Evolutionary conservation across 75 land plant species (phyloP), one percentile per base, ranked within the genome.

Genomic region (Pseudotsuga menziesii): DNA sequence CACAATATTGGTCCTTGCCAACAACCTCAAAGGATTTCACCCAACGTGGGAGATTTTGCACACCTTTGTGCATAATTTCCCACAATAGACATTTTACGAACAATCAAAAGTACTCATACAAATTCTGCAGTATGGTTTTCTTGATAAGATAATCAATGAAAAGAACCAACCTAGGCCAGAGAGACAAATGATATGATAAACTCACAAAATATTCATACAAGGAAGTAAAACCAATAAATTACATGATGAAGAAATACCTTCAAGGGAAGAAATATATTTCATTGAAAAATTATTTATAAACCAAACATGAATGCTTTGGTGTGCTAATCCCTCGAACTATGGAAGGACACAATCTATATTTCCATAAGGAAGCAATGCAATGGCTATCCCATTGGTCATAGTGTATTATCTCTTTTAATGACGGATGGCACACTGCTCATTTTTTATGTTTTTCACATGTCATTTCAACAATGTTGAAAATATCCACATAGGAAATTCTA

Each of bases 401-500:
- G 61, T 91, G 91, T 55, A 96, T 44, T 72, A 96, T 96, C 57
- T 96, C 98, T 57, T 96, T 94, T 25, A 96, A 88, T 13, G 90
- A 86, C 15, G 98, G 98, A 11, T 66, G 56, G 11, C 26, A 56
- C 56, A 96, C 93, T 27, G 72, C 29, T 96, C 97, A 27, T 77
- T 79, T 72, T 78, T 78, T 78, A 59, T 96, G 98, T 77, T 89
- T 90, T 39, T 87, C 88, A 67, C 98, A 96, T 9, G 98, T 93
- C 59, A 88, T 75, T 82, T 96, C 98, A 57, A 96, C 93, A 7
- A 92, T 81, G 75, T 85, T 94, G 84, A 96, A 89, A 11, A 96
- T 96, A 78, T 96, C 98, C 77, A 96, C 81, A 72, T 96, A 96
- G 56, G 89, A 79, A 72, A 96, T 96, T 78, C 97, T 96, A 91